Evolutionary conservation across 2,329 filamentous ascomycete genomes (phyloP), one percentile per base, ranked within the genome.

Genomic region (Xylaria sp.): DNA sequence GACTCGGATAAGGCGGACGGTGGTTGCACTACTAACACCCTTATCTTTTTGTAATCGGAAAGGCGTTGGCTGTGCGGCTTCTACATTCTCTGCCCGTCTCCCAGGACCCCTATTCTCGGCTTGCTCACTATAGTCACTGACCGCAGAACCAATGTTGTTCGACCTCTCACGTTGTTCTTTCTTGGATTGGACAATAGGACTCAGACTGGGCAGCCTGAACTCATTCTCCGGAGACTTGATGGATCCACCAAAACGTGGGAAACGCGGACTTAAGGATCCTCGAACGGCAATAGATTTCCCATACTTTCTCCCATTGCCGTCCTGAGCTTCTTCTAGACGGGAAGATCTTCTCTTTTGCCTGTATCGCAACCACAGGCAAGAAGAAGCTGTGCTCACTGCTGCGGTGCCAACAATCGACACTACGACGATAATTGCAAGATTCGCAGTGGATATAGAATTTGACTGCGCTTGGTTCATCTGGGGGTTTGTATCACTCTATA

Each of bases 1-100:
- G 15, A 75, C 72, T 57, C 72, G 68, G 45, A 75, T 74, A 31
- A 75, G 61, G 15, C 72, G 71, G 15, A 74, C 72, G 31, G 67
- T 69, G 9, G 68, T 73, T 21, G 72, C 72, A 28, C 67, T 71
- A 37, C 65, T 65, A 38, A 74, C n/a, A 28, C 54, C 70, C 19
- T 64, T 67, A 25, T 68, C 66, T 54, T 73, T 73, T 50, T 75
- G 70, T 33, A 75, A 52, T 23, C 73, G 69, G 43, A 75, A 74
- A 51, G 61, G 63, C 14, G 61, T 23, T 2, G 70, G 62, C 21
- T 65, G 63, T 12, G 61, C 60, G 6, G 64, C 63, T 31, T 71
- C 65, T n/a, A 66, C 21, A 12, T 59, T 43, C 7, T 35, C 46
- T 35, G 47, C 19, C 14, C 15, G 9, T 38, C 23, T 25, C 19